These are phyloP conservation scores for Hirschfeldia incana DNA, from an alignment of 345 rosid genomes.

Conservation along the genomic window DNA sequence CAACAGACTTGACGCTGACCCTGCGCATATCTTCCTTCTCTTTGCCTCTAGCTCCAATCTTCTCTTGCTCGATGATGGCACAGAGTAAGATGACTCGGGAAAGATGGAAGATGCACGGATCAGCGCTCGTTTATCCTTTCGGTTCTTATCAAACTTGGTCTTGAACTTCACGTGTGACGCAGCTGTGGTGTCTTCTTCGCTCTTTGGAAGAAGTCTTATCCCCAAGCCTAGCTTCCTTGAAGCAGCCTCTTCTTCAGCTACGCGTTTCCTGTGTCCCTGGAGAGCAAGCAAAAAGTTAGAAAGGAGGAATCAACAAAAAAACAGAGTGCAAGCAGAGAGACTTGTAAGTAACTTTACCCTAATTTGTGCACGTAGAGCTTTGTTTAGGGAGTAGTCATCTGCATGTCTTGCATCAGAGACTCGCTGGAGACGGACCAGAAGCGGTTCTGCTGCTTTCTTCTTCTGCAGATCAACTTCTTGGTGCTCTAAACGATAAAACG, in stretches of 20 bases:
- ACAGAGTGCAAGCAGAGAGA: neutral
- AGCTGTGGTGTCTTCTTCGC: constrained; percentile 59
- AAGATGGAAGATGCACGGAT: constrained; percentile 78
- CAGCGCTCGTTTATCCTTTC: constrained; percentile 72
- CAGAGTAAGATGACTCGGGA: constrained; percentile 47
- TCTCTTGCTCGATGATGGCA: constrained; percentile 48
- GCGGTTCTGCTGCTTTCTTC: constrained; percentile 96
- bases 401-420: constrained; percentile 82
- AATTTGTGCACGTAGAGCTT: constrained; percentile 71
- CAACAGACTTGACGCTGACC: constrained; percentile 60
- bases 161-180: constrained; percentile 69
- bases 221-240: constrained; percentile 77
- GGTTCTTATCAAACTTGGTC: constrained; percentile 70
- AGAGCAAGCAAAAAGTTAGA: constrained; percentile 2
- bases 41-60: constrained; percentile 69
- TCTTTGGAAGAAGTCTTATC: constrained; percentile 70
- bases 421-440: constrained; percentile 76
- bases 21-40: constrained; percentile 79
- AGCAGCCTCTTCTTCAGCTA: constrained; percentile 79
- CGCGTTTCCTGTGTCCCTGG: constrained; percentile 79
- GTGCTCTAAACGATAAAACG: constrained; percentile 92
- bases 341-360: constrained; percentile 45
- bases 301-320: neutral
- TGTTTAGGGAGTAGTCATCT: constrained; percentile 86
- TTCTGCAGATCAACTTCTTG: constrained; percentile 88